phyloP scores from a whole-genome alignment of 2,329 filamentous ascomycete genomes.

The Chaetomiaceae sp. region DNA sequence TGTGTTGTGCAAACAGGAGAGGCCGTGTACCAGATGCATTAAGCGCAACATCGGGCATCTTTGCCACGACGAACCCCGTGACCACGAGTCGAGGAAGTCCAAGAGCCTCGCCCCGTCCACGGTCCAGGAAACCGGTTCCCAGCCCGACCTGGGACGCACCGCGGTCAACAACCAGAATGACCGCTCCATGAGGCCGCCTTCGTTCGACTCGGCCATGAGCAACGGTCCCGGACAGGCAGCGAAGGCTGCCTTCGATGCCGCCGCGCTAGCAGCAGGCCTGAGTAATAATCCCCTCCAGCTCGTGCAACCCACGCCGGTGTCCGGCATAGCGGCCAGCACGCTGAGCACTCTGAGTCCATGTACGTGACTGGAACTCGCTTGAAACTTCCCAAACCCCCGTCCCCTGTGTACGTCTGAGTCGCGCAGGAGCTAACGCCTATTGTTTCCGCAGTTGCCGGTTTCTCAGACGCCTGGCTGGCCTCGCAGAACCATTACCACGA shows the following conservation, averaged over 20 bases:
- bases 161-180: slow-evolving; percentile 51
- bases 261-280: slow-evolving; percentile 40
- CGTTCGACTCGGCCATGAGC: slow-evolving; percentile 37
- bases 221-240: slow-evolving; percentile 34
- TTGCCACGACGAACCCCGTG: slow-evolving; percentile 95
- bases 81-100: slow-evolving; percentile 72
- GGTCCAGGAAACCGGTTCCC: slow-evolving; percentile 57
- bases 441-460: slow-evolving; percentile 66
- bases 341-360: slow-evolving; percentile 63
- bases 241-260: slow-evolving; percentile 41
- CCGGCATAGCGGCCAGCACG: slow-evolving; percentile 60
- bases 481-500: slow-evolving; percentile 84
- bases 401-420: slow-evolving; percentile 2
- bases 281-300: slow-evolving; percentile 57
- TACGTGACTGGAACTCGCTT: slow-evolving; percentile 46
- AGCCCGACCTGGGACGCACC: slow-evolving; percentile 48
- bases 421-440: slow-evolving; percentile 21
- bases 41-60: slow-evolving; percentile 98
- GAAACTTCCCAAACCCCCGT: slow-evolving; percentile 1
- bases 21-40: slow-evolving; percentile 94
- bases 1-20: slow-evolving; percentile 56
- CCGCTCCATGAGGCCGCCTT: slow-evolving; percentile 53
- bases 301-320: slow-evolving; percentile 65
- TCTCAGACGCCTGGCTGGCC: slow-evolving; percentile 75
- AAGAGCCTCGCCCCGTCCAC: slow-evolving; percentile 59